A percentile compares a stretch with the other conserved stretches of the same genome.
Conservation (phyloP, 805 yeast species). For the Saccharomycopsis javanensis region DNA sequence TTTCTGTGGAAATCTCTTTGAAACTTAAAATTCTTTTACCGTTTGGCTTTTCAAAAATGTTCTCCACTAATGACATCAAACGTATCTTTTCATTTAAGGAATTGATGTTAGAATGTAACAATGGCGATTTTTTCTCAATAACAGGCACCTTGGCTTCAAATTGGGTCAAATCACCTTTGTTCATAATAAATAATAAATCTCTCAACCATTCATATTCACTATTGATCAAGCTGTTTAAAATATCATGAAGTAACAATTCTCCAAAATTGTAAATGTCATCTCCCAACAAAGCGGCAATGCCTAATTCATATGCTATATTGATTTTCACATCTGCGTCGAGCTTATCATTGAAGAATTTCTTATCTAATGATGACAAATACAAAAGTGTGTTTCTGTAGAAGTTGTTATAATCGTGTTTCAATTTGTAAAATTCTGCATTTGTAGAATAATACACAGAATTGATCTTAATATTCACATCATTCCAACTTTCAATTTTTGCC, state of each 20-base stretch:
- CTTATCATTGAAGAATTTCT: slow-evolving; percentile 29
- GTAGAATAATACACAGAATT: slow-evolving; percentile 79
- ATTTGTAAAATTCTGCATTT: slow-evolving; percentile 64
- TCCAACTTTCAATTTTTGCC: slow-evolving; percentile 45
- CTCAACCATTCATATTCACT: slow-evolving; percentile 59
- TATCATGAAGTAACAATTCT: slow-evolving; percentile 84
- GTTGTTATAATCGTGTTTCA: slow-evolving; percentile 66
- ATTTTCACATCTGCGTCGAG: slow-evolving; percentile 34
- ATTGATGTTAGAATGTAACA: slow-evolving; percentile 46
- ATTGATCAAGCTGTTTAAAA: slow-evolving; percentile 43
- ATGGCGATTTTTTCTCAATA: slow-evolving; percentile 38
- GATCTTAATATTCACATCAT: slow-evolving; percentile 48
- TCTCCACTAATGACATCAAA: slow-evolving; percentile 82
- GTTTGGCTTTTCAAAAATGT: slow-evolving; percentile 68
- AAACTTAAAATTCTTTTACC: slow-evolving; percentile 67
- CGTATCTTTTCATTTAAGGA: slow-evolving; percentile 86
- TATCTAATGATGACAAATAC: slow-evolving; percentile 64
- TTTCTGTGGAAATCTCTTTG: slow-evolving; percentile 61
- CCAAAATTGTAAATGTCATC: slow-evolving; percentile 93
- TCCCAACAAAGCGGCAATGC: slow-evolving; percentile 82
- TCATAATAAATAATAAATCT: slow-evolving; percentile 58
- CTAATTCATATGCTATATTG: slow-evolving; percentile 60
- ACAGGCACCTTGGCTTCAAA: slow-evolving; percentile 43
- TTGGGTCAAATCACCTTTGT: slow-evolving; percentile 62
- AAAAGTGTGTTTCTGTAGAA: slow-evolving; percentile 76